phyloP scores from a whole-genome alignment of 1,139 yeast species.

The Saccharomyces hybrid region DNA sequence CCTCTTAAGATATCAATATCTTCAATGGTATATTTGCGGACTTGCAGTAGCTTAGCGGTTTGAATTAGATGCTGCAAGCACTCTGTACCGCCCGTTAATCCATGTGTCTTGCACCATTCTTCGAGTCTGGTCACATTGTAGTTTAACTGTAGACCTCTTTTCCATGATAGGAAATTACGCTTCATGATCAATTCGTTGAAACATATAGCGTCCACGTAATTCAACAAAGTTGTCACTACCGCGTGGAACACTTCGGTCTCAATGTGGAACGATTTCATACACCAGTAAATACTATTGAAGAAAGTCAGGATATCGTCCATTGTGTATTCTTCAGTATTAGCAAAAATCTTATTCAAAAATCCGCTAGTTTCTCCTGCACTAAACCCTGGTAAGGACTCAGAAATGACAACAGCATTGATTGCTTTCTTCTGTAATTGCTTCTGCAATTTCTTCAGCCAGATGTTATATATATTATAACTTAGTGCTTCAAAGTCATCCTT shows the following conservation, averaged over 20 bases:
- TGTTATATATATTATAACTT: slow-evolving; percentile 88
- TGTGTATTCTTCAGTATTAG: slow-evolving; percentile 62
- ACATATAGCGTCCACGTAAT: slow-evolving; percentile 87
- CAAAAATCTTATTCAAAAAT: slow-evolving; percentile 73
- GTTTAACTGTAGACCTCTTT: slow-evolving; percentile 92
- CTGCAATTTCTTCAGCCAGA: slow-evolving; percentile 96
- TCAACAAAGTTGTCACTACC: slow-evolving; percentile 75
- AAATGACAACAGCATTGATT: slow-evolving; percentile 85
- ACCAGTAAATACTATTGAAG: slow-evolving; percentile 87
- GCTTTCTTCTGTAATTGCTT: slow-evolving; percentile 87
- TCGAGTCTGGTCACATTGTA: slow-evolving; percentile 94
- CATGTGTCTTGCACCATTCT: slow-evolving; percentile 98
- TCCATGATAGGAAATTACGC: slow-evolving; percentile 95
- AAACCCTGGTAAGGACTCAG: slow-evolving; percentile 95
- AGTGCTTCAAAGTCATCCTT: slow-evolving; percentile 91
- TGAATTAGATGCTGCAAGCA: slow-evolving; percentile 85
- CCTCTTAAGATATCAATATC: slow-evolving; percentile 92
- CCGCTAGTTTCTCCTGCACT: slow-evolving; percentile 84
- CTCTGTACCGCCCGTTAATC: slow-evolving; percentile 79
- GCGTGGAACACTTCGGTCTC: slow-evolving; percentile 81
- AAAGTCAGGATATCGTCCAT: slow-evolving; percentile 93
- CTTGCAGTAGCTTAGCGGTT: slow-evolving; percentile 87
- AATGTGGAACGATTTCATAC: slow-evolving; percentile 85
- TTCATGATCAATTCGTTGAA: slow-evolving; percentile 95
- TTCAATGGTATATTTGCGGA: slow-evolving; percentile 80